Evolutionary conservation across 768 basidiomycete genomes (phyloP).

Genomic region (Lentinula detonsa): DNA sequence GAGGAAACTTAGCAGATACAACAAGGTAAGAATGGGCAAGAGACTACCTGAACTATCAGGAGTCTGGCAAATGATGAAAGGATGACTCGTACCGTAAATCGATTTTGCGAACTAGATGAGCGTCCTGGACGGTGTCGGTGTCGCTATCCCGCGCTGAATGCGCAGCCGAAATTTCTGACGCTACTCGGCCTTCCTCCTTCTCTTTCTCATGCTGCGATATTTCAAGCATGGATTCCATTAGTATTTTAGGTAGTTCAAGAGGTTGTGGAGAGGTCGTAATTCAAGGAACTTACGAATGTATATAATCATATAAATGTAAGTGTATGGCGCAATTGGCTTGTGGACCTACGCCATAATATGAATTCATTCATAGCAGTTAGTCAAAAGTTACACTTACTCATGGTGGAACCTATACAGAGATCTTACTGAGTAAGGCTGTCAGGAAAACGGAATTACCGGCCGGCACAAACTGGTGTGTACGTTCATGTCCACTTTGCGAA

Average conservation of each 20-base stretch:
- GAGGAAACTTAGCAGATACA: constrained; percentile 35
- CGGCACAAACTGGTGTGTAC: too few species aligned
- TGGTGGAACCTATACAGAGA: too few species aligned
- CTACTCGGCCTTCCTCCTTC: not conserved
- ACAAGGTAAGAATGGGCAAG: constrained; percentile 31
- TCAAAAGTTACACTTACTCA: not conserved
- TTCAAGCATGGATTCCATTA: not conserved
- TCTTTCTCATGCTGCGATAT: not conserved
- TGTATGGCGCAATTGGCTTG: constrained; percentile 1
- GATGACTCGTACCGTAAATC: constrained; percentile 16
- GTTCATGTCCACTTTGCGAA: too few species aligned
- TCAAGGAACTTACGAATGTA: not conserved
- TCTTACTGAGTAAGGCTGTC: too few species aligned
- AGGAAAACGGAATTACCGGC: too few species aligned
- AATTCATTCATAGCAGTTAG: not conserved
- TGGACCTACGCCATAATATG: not conserved
- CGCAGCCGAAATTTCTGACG: not conserved
- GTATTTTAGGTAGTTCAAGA: not conserved
- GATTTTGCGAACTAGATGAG: constrained; percentile 24
- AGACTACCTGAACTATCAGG: constrained; percentile 15
- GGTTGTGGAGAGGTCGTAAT: not conserved
- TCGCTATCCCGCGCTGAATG: not conserved
- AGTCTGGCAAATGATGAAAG: not conserved
- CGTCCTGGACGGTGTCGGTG: constrained; percentile 12
- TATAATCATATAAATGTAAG: not conserved